phyloP scores from a whole-genome alignment of 1,284 basidiomycete species.

The Phenoliferia sp. region DNA sequence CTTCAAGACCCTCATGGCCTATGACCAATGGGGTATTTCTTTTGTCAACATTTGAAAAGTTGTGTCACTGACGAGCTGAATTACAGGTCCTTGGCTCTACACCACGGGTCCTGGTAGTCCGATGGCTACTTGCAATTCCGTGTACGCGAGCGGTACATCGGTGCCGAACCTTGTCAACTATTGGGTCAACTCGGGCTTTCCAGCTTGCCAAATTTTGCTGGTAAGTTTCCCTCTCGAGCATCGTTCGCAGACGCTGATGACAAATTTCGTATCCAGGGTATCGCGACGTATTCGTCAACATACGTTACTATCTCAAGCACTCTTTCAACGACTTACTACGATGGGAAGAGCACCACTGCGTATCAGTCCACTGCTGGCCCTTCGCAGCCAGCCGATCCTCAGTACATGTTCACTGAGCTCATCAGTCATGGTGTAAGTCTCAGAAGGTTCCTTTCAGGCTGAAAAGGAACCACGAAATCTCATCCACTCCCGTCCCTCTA shows the following conservation, averaged over 20 bases:
- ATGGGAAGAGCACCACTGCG: neutral
- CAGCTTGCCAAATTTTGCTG: conserved; percentile 17
- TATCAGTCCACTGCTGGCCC: conserved; percentile 13
- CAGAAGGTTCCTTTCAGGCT: neutral
- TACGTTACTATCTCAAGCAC: conserved; percentile 9
- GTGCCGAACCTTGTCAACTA: neutral
- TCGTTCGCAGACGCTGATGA: neutral
- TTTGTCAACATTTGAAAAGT: too few relatives aligned
- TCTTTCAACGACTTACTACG: conserved; percentile 16
- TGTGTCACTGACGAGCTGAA: too few relatives aligned
- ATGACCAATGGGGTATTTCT: too few relatives aligned
- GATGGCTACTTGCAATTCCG: conserved; percentile 11
- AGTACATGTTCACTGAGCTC: neutral
- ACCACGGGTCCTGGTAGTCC: conserved; percentile 15
- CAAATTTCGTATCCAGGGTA: conserved; percentile 1
- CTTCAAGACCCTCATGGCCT: conserved; percentile 8
- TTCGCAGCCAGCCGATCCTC: neutral
- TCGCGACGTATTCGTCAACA: conserved; percentile 16
- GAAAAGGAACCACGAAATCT: too few relatives aligned
- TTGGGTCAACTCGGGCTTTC: conserved; percentile 12
- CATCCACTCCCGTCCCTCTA: too few relatives aligned
- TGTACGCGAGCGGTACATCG: neutral
- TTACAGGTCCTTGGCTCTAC: conserved; percentile 9
- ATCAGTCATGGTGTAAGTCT: conserved; percentile 1
- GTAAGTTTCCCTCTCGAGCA: conserved; percentile 2